These are phyloP conservation scores for Canavalia ensiformis DNA, from an alignment of 306 rosid genomes.

Conservation along the genomic window DNA sequence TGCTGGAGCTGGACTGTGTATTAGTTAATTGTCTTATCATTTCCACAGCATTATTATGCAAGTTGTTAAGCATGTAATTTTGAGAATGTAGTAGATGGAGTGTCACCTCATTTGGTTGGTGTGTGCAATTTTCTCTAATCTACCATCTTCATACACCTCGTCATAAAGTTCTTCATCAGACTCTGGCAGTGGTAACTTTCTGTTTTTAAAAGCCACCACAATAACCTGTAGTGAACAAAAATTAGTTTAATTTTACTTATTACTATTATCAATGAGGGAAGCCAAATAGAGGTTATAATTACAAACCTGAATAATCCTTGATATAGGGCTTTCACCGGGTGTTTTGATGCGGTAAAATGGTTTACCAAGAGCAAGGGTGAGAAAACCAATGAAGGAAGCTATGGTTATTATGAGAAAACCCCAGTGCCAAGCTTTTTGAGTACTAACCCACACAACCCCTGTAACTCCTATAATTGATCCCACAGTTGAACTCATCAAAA, in stretches of 20 bases:
- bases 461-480: constrained; percentile 81
- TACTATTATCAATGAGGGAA: too few relatives aligned
- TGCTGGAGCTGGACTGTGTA: constrained; percentile 51
- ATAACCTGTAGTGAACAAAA: constrained; percentile 65
- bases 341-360: constrained; percentile 71
- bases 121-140: constrained; percentile 64
- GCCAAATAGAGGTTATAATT: neutral
- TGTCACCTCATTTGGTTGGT: constrained; percentile 79
- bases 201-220: constrained; percentile 74
- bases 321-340: constrained; percentile 71
- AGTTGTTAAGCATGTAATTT: constrained; percentile 30
- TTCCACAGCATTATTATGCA: constrained; percentile 34
- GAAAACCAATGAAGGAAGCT: constrained; percentile 64
- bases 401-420: constrained; percentile 71
- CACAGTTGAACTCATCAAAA: constrained; percentile 67
- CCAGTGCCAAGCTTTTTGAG: constrained; percentile 69
- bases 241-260: neutral
- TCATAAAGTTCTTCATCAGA: constrained; percentile 66
- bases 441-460: constrained; percentile 72
- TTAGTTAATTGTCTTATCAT: constrained; percentile 39
- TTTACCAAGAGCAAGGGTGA: constrained; percentile 71
- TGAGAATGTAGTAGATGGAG: constrained; percentile 5
- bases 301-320: constrained; percentile 63
- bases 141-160: constrained; percentile 64
- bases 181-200: constrained; percentile 59